phyloP scores from a whole-genome alignment of 169 alveolate species.

The Neospora caninum region DNA sequence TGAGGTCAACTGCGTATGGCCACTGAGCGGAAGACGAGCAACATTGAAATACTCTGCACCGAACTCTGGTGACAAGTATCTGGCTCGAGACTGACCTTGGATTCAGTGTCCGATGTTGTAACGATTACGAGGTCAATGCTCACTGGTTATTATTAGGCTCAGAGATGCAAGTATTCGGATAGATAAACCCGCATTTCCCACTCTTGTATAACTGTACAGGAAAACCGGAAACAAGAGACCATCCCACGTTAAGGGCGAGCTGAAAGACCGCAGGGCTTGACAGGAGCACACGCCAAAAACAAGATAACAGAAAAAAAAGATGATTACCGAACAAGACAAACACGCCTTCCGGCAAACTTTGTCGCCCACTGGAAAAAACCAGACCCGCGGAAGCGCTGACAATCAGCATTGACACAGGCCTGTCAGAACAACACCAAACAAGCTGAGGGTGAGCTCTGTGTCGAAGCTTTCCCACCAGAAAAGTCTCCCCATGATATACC shows the following conservation, averaged over 20 bases:
- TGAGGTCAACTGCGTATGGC: too few species aligned
- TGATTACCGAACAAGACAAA: neutral
- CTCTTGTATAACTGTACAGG: neutral
- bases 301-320: neutral
- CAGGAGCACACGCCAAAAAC: neutral
- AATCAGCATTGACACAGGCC: neutral
- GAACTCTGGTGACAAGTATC: too few species aligned
- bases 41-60: too few species aligned
- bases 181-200: neutral
- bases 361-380: neutral
- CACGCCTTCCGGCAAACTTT: neutral
- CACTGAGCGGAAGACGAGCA: too few species aligned
- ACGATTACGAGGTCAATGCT: too few species aligned
- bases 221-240: neutral
- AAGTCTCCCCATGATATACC: neutral
- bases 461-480: neutral
- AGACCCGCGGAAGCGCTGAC: neutral
- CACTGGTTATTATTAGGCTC: too few species aligned
- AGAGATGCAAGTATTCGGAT: neutral
- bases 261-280: neutral
- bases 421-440: constrained; percentile 2
- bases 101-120: too few species aligned
- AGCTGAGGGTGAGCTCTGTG: neutral
- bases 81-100: too few species aligned
- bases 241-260: neutral